phyloP scores from a whole-genome alignment of 1,139 yeast species.

The Geotrichum klebahnii region DNA sequence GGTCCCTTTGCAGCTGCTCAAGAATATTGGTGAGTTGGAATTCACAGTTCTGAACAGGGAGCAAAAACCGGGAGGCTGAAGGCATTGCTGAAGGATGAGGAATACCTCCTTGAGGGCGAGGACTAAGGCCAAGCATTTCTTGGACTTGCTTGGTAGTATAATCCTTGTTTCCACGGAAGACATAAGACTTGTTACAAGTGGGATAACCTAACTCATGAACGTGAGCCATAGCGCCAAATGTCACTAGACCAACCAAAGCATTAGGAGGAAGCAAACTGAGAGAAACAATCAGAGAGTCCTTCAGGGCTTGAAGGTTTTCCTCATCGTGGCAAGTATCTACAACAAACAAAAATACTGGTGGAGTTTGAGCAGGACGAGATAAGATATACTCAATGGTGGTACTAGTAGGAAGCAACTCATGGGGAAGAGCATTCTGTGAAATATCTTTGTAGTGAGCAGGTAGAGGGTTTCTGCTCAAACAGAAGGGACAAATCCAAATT shows the following conservation, averaged over 20 bases:
- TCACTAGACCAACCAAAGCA: slow-evolving; percentile 84
- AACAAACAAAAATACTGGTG: slow-evolving; percentile 89
- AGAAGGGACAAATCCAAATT: slow-evolving; percentile 86
- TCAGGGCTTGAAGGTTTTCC: slow-evolving; percentile 83
- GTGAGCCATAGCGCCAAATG: slow-evolving; percentile 92
- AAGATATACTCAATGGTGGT: slow-evolving; percentile 89
- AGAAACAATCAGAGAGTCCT: slow-evolving; percentile 78
- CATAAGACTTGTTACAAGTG: slow-evolving; percentile 72
- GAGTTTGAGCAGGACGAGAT: slow-evolving; percentile 79
- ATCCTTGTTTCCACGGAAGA: slow-evolving; percentile 91
- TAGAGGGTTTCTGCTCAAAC: slow-evolving; percentile 77
- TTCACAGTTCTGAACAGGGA: slow-evolving; percentile 84
- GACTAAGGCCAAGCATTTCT: slow-evolving; percentile 62
- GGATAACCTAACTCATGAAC: slow-evolving; percentile 87
- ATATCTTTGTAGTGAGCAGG: slow-evolving; percentile 88
- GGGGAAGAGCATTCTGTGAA: slow-evolving; percentile 77
- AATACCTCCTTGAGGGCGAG: slow-evolving; percentile 30
- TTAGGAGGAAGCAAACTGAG: slow-evolving; percentile 86
- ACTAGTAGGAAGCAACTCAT: slow-evolving; percentile 70
- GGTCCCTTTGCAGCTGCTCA: slow-evolving; percentile 76
- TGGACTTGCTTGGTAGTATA: slow-evolving; percentile 70
- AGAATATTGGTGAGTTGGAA: slow-evolving; percentile 77
- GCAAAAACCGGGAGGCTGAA: slow-evolving; percentile 68
- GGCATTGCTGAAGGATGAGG: slow-evolving; percentile 16
- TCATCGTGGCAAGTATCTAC: slow-evolving; percentile 93